Percentiles rank a stretch among this genome's conserved stretches.
phyloP scores from a whole-genome alignment of 2,329 filamentous ascomycete genomes.

The Xylariaceae sp. region DNA sequence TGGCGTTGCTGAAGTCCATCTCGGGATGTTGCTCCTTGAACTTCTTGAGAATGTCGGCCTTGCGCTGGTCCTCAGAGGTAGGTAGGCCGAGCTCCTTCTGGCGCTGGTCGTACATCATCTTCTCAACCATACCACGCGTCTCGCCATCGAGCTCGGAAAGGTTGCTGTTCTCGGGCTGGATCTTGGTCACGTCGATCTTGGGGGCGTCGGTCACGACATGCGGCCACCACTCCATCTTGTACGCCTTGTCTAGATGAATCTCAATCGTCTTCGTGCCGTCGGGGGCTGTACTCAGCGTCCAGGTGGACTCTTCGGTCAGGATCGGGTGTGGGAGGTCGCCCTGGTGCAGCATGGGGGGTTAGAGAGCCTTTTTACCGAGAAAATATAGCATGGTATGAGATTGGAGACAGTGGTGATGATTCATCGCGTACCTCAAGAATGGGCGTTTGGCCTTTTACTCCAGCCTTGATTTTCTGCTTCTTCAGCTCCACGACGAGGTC shows the following conservation, averaged over 20 bases:
- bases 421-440: conserved; percentile 65
- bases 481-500: conserved; percentile 81
- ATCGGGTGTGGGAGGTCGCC: conserved; percentile 79
- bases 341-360: conserved; percentile 40
- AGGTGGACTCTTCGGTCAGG: conserved; percentile 80
- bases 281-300: conserved; percentile 73
- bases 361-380: neutral
- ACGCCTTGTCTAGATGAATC: conserved; percentile 88
- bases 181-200: conserved; percentile 91
- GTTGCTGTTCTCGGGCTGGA: conserved; percentile 87
- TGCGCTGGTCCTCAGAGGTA: conserved; percentile 91
- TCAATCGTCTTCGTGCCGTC: conserved; percentile 64
- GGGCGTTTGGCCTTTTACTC: conserved; percentile 80
- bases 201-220: conserved; percentile 84
- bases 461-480: conserved; percentile 70
- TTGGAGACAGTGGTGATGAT: neutral
- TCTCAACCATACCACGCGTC: conserved; percentile 96
- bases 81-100: conserved; percentile 91
- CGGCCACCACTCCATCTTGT: conserved; percentile 98
- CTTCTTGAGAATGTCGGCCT: conserved; percentile 85
- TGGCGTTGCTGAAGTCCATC: conserved; percentile 67
- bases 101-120: conserved; percentile 99
- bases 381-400: neutral
- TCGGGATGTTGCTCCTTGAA: conserved; percentile 77
- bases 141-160: conserved; percentile 89